Evolutionary conservation across 495 filamentous ascomycete species (phyloP), one percentile per base, ranked within the genome.

Genomic region (Lepraria neglecta): DNA sequence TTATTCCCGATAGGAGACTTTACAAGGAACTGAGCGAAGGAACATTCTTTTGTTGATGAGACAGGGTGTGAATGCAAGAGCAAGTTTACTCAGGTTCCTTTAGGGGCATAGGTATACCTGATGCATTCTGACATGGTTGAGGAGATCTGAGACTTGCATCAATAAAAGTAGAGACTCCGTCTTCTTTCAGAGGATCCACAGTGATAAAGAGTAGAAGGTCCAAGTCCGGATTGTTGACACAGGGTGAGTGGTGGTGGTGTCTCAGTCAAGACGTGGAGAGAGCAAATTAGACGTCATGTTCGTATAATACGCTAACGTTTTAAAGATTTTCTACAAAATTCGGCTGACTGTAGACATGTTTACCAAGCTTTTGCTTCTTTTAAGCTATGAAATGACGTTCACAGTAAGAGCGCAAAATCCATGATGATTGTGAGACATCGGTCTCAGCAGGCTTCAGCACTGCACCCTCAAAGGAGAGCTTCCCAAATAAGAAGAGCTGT

Each of bases 311-410:
- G 27, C 58, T 60, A 60, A 60, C 58, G 21, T 19, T 10, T 56
- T 44, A 24, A 4, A 42, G 54, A 56, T 56, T 38, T 38, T 48
- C 40, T 5, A 15, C 24, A 31, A 17, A 43, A 19, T 14, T 17
- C 28, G 46, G 44, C 47, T 52, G 58, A 60, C 35, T 6, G 3
- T 5, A 31, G 24, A 43, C n/a, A 35, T 17, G 15, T 47, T 42
- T 55, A 10, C 33, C 24, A 10, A 7, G 14, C 56, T 31, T 66
- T 58, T 31, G 21, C 28, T 40, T 59, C 3, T 31, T 64, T 63
- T 47, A 63, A 64, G 31, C 63, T 44, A 63, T 67, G 61, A 59
- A 59, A 63, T 60, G 65, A 54, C 46, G 65, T 56, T 56, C 57
- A 30, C 33, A 63, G 31, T 33, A 45, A 15, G 11, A 21, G 12